A percentile compares a stretch with the other conserved stretches of the same genome.
These are phyloP conservation scores for Glycine soja DNA, from an alignment of 306 rosid genomes.

Conservation along the genomic window DNA sequence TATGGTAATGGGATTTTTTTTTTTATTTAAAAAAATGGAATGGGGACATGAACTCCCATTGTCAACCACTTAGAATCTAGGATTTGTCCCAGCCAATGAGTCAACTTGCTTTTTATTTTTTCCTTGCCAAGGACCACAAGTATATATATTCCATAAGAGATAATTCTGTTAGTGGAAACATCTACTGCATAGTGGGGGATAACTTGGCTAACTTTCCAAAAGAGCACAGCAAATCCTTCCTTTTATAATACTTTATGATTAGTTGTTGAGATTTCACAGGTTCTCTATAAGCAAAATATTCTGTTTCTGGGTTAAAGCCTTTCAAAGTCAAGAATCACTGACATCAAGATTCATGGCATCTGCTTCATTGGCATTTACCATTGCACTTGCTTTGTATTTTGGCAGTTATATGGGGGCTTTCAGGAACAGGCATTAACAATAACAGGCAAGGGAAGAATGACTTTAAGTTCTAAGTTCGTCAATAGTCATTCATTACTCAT, in stretches of 20 bases:
- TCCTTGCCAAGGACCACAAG: neutral
- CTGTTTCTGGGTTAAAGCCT: neutral
- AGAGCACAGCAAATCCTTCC: conserved; percentile 17
- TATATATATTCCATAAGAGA: neutral
- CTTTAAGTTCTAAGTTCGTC: neutral
- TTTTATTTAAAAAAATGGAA: neutral
- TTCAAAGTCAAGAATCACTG: neutral
- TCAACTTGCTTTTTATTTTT: conserved; percentile 9
- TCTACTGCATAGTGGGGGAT: neutral
- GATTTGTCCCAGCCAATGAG: conserved; percentile 23
- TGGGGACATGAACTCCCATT: conserved; percentile 12
- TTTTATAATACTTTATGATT: neutral
- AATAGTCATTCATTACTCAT: conserved; percentile 18
- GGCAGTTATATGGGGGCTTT: neutral
- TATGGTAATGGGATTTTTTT: neutral
- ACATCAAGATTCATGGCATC: neutral
- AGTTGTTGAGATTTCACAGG: conserved; percentile 2
- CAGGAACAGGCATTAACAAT: neutral
- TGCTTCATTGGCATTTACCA: neutral
- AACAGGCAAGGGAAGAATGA: neutral
- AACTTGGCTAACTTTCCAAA: conserved; percentile 4
- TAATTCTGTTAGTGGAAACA: neutral
- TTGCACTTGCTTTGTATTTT: neutral
- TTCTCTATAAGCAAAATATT: neutral
- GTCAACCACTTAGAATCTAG: conserved; percentile 18